These are phyloP conservation scores for Asclepias syriaca DNA, from an alignment of 257 asterid species.

Conservation along the genomic window DNA sequence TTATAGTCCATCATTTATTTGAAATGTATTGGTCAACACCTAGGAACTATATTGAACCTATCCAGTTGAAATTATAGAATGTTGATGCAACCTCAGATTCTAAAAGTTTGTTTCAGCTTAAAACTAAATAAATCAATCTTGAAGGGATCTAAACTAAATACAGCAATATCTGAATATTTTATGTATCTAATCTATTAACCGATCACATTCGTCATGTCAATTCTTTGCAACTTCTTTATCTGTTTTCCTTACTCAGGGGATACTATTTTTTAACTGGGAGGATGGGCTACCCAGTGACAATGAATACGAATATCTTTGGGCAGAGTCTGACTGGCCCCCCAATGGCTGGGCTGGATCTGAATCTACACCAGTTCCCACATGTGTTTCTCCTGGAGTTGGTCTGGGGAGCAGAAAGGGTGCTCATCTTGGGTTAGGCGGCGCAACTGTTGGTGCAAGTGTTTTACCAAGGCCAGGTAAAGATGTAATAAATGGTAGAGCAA, in stretches of 20 bases:
- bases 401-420: slow-evolving; percentile 67
- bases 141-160: not conserved
- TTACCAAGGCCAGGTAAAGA: slow-evolving; percentile 49
- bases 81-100: not conserved
- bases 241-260: slow-evolving; percentile 53
- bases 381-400: slow-evolving; percentile 77
- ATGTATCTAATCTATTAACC: not conserved
- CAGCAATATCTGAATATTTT: too few relatives aligned
- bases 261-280: slow-evolving; percentile 79
- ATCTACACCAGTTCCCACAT: slow-evolving; percentile 65
- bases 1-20: not conserved
- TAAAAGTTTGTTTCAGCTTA: not conserved
- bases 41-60: not conserved
- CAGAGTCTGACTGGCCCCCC: slow-evolving; percentile 90
- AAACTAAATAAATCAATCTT: not conserved
- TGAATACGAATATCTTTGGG: slow-evolving; percentile 76
- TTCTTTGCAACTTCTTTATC: not conserved
- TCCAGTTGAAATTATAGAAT: not conserved
- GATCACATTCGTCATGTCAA: not conserved
- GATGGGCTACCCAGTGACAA: slow-evolving; percentile 48
- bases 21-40: not conserved
- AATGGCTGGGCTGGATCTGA: slow-evolving; percentile 86
- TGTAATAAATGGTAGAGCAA: slow-evolving; percentile 50
- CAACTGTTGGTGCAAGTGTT: slow-evolving; percentile 59
- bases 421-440: slow-evolving; percentile 78